Evolutionary conservation across 495 filamentous ascomycete genomes (phyloP), one percentile per base, ranked within the genome.

Genomic region (Penicillium tannophilum): DNA sequence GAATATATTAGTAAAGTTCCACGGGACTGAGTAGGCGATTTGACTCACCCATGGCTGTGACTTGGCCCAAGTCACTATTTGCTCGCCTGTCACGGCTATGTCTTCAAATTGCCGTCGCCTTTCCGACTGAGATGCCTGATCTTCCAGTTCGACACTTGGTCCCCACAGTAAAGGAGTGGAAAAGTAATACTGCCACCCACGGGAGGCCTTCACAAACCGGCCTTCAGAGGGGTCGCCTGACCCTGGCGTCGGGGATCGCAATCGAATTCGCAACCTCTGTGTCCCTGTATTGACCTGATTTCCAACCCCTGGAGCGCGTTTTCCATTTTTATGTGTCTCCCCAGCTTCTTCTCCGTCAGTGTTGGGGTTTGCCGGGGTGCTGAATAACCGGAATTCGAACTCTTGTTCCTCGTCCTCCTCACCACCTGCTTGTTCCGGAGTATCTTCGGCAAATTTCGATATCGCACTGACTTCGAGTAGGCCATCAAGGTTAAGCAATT

Each of bases 331-430:
- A 1, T 63, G 11, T 11, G 14, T 31, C 36, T 52, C 30, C 2
- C 46, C 43, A 11, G 41, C 33, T 14, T 41, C 11, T 20, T 54
- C 7, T 53, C 51, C 49, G 14, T 54, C 44, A 6, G 60, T 43
- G 42, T 58, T 64, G 10, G 52, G 47, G 39, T 62, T 68, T 4
- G 59, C 51, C 3, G 75, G 73, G 9, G 70, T 73, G 49, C 71
- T 76, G 69, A 80, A 80, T 26, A 80, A 57, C 4, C 77, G 73
- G 60, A 80, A 80, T 46, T 78, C 76, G 61, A 79, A 80, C 56
- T 79, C 77, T 61, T 80, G 73, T 55, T 79, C 77, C 33, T 76
- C 75, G 2, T 74, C 76, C 24, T 74, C 76, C 24, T 79, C 75
- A 1, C 66, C 55, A 20, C 47, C 42, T 10, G 23, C 52, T 0